Base-by-base conservation (phyloP, 2,329 filamentous ascomycete species). In the Hymenoscyphus albidus region DNA sequence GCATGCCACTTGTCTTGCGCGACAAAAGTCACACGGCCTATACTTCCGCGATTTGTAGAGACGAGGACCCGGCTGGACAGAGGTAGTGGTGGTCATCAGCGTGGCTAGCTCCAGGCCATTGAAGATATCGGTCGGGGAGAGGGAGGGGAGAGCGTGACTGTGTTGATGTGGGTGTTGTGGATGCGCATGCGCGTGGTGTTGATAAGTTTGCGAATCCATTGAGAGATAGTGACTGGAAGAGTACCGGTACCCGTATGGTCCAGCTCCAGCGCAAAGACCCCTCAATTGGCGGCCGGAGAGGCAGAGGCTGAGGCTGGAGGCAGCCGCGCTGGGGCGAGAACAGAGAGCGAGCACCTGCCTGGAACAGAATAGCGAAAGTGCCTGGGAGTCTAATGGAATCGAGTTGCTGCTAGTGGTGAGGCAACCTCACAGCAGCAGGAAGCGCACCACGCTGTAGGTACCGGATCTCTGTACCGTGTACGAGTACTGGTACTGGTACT, bases 1-100 rank as follows among this genome's bases (percentile, higher is more conserved):
- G 67, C 79, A 81, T 10, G 79, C 79, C 0, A 79, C 77, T 68
- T 80, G 79, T 64, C 79, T 76, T 18, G 77, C 78, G 12, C 78
- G 75, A 66, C 79, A 81, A 68, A 80, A 80, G 68, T 81, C 79
- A 70, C 79, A 81, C 4, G 79, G 79, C 48, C 79, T 73, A 61
- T 73, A 73, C 57, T 75, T 75, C 32, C 73, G 63, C 32, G 70
- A 71, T 59, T 74, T 74, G 65, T 75, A 75, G n/a, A 55, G 66
- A 35, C 73, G 68, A n/a, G 73, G 73, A 13, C 72, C 72, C n/a
- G 70, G 67, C 62, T 72, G 71, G 18, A 70, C 61, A 32, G 67
- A 62, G 42, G 32, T 39, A 16, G 59, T 32, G 44, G 59, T 14
- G 6, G 44, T 32, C 31, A 48, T 32, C 27, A 31, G 59, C n/a